Conservation (phyloP, 768 basidiomycete genomes). For the Mycena epipterygia region DNA sequence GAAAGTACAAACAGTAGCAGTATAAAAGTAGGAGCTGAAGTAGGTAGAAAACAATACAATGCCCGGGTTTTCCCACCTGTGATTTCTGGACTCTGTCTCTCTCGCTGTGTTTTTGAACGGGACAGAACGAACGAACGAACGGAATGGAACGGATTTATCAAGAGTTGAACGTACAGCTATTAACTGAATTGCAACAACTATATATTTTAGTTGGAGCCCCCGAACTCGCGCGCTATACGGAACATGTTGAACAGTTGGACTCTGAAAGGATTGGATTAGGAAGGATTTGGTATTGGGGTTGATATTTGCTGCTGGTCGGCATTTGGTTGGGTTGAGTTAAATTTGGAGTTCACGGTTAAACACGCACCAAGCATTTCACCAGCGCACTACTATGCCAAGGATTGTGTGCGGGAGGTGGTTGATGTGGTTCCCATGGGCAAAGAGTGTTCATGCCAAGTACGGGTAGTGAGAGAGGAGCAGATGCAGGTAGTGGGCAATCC, state of each 20-base stretch:
- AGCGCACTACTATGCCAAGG: too few species aligned
- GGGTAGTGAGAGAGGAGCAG: too few species aligned
- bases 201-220: slow-evolving; percentile 4
- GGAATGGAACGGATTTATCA: too few species aligned
- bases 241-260: background rate
- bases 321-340: background rate
- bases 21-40: background rate
- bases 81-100: background rate
- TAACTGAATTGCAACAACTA: background rate
- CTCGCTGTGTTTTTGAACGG: background rate
- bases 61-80: background rate
- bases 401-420: too few species aligned
- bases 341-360: background rate
- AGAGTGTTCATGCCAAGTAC: too few species aligned
- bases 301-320: background rate
- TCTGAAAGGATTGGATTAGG: background rate
- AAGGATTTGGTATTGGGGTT: background rate
- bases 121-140: too few species aligned
- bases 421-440: too few species aligned
- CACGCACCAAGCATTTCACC: slow-evolving; percentile 11
- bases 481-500: too few species aligned
- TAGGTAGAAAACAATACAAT: background rate
- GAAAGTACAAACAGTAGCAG: background rate
- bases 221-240: background rate
- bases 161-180: background rate